These are phyloP conservation scores for Calophaca sinica DNA, from an alignment of 306 rosid species.

Conservation along the genomic window DNA sequence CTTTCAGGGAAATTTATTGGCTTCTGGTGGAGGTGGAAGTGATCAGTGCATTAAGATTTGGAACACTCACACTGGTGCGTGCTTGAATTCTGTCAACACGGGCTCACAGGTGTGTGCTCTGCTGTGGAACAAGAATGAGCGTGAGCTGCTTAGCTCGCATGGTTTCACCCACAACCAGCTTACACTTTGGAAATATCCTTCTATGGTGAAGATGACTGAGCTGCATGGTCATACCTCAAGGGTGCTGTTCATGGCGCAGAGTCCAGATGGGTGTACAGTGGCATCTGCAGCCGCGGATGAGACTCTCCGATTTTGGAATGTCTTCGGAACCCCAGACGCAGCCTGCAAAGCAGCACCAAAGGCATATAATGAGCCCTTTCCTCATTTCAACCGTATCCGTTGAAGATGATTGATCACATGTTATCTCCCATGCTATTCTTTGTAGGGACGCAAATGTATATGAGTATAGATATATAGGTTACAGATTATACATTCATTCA, in stretches of 20 bases:
- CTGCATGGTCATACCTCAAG: slow-evolving; percentile 84
- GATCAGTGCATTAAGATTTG: slow-evolving; percentile 79
- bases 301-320: slow-evolving; percentile 60
- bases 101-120: slow-evolving; percentile 81
- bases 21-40: slow-evolving; percentile 76
- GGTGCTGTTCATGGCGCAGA: slow-evolving; percentile 73
- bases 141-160: slow-evolving; percentile 88
- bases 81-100: slow-evolving; percentile 77
- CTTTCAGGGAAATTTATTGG: slow-evolving; percentile 73
- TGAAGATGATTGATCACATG: slow-evolving; percentile 20
- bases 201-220: slow-evolving; percentile 82
- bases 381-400: slow-evolving; percentile 52
- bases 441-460: slow-evolving; percentile 2
- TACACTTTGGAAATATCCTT: slow-evolving; percentile 92
- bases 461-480: not conserved
- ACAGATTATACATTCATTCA: not conserved
- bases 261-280: slow-evolving; percentile 63
- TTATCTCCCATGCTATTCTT: not conserved
- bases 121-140: slow-evolving; percentile 87
- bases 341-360: slow-evolving; percentile 47
- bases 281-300: slow-evolving; percentile 69
- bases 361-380: slow-evolving; percentile 48
- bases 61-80: slow-evolving; percentile 84
- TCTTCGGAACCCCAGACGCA: slow-evolving; percentile 56
- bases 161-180: slow-evolving; percentile 78